These are phyloP conservation scores for Agaricales sp. DNA, from an alignment of 1,284 basidiomycete genomes.

Conservation along the genomic window DNA sequence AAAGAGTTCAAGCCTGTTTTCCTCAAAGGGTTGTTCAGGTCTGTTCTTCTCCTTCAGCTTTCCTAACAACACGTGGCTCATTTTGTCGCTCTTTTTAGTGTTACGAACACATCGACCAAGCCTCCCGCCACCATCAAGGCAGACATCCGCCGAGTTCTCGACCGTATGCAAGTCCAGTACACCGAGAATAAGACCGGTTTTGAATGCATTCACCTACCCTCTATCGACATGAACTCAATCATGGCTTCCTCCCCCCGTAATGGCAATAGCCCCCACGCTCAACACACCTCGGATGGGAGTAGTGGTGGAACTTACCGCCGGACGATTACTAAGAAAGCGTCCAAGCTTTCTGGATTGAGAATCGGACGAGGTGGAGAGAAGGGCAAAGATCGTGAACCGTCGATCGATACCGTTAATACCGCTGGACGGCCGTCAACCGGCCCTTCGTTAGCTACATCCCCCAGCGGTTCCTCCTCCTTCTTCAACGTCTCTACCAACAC, in stretches of 20 bases:
- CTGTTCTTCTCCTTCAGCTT: constrained; percentile 15
- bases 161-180: constrained; percentile 91
- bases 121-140: constrained; percentile 70
- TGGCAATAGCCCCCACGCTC: constrained; percentile 12
- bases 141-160: constrained; percentile 82
- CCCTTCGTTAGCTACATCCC: constrained; percentile 44
- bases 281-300: constrained; percentile 15
- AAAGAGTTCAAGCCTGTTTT: constrained; percentile 83
- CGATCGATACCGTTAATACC: constrained; percentile 14
- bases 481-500: constrained; percentile 56
- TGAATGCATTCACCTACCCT: constrained; percentile 92
- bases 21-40: constrained; percentile 85
- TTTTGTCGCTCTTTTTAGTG: constrained; percentile 32
- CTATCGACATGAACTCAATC: constrained; percentile 79
- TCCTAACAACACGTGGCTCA: neutral
- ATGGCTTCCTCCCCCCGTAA: constrained; percentile 21
- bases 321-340: constrained; percentile 54
- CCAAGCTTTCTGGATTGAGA: constrained; percentile 60
- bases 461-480: constrained; percentile 70
- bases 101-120: constrained; percentile 93
- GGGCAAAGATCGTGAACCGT: constrained; percentile 26
- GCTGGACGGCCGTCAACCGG: constrained; percentile 16
- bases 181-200: constrained; percentile 87
- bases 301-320: too few relatives aligned
- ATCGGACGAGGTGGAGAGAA: too few relatives aligned